phyloP scores from a whole-genome alignment of 805 yeast species.

The Lipomyces chichibuensis region DNA sequence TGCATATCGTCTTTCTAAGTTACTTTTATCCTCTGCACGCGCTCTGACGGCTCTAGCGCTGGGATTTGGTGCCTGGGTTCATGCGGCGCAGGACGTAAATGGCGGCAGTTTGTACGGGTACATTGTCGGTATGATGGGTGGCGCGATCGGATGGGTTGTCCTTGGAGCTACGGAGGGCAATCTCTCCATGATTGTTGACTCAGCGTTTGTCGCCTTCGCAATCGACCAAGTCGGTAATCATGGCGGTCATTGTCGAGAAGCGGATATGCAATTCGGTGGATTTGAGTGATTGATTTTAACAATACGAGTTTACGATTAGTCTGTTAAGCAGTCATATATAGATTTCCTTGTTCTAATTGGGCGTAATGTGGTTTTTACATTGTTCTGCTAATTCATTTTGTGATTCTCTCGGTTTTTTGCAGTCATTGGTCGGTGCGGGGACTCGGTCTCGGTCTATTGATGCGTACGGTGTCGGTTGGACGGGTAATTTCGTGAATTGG shows the following conservation, averaged over 20 bases:
- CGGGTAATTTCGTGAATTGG: not conserved
- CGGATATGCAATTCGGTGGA: conserved; percentile 39
- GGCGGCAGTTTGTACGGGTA: conserved; percentile 48
- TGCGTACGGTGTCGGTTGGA: not conserved
- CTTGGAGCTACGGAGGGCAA: conserved; percentile 51
- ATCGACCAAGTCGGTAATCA: conserved; percentile 42
- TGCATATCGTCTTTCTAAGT: conserved; percentile 47
- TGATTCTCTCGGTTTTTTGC: not conserved
- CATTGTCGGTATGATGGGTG: conserved; percentile 47
- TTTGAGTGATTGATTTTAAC: not conserved
- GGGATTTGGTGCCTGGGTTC: conserved; percentile 48
- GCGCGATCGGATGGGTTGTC: conserved; percentile 49
- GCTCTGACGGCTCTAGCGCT: conserved; percentile 45
- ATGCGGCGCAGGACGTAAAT: conserved; percentile 44
- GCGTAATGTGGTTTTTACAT: not conserved
- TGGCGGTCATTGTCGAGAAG: conserved; percentile 42
- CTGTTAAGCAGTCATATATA: not conserved
- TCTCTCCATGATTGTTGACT: conserved; percentile 43
- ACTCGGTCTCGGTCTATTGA: not conserved
- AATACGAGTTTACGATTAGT: not conserved
- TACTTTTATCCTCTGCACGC: conserved; percentile 46
- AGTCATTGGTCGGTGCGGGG: not conserved
- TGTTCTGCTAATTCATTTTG: not conserved
- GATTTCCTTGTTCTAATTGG: not conserved
- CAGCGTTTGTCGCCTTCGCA: conserved; percentile 44